These are phyloP conservation scores for Lanmaoa pseudosensibilis DNA, from an alignment of 768 basidiomycete species.

Conservation along the genomic window DNA sequence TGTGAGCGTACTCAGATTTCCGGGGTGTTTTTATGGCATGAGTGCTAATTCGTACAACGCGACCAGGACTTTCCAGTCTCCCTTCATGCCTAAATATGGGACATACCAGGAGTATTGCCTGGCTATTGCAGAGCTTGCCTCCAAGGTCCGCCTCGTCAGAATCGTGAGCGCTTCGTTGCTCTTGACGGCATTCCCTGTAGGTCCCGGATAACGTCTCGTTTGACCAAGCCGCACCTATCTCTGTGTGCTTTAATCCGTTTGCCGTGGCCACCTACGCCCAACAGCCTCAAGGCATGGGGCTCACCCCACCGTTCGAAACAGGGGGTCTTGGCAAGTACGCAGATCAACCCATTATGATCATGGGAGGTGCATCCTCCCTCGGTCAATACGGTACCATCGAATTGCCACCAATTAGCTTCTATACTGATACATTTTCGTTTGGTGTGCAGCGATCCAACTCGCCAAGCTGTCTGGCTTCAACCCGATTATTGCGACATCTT, in stretches of 20 bases:
- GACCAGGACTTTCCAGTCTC: conserved; percentile 6
- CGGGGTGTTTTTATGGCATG: not conserved
- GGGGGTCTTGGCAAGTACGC: conserved; percentile 33
- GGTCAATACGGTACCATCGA: conserved; percentile 36
- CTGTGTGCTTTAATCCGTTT: conserved; percentile 33
- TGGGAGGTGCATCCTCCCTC: conserved; percentile 39
- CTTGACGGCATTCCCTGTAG: conserved; percentile 7
- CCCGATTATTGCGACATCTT: conserved; percentile 40
- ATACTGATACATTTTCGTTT: not conserved
- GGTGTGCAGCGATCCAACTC: conserved; percentile 31
- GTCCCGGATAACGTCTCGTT: conserved; percentile 36
- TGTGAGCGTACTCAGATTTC: conserved; percentile 24
- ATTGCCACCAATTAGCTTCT: not conserved
- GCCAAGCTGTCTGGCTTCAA: conserved; percentile 35
- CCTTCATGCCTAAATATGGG: conserved; percentile 1
- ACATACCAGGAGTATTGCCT: conserved; percentile 28
- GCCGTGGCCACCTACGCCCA: conserved; percentile 35
- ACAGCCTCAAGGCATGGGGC: conserved; percentile 24
- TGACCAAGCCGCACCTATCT: conserved; percentile 39
- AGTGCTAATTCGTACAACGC: not conserved
- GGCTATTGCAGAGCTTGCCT: conserved; percentile 20
- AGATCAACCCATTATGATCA: conserved; percentile 32
- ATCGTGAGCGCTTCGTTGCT: not conserved
- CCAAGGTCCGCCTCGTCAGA: conserved; percentile 9
- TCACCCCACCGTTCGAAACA: conserved; percentile 28